Conservation (phyloP, 2,329 filamentous ascomycete species). For the Leptoxyphium fumago region DNA sequence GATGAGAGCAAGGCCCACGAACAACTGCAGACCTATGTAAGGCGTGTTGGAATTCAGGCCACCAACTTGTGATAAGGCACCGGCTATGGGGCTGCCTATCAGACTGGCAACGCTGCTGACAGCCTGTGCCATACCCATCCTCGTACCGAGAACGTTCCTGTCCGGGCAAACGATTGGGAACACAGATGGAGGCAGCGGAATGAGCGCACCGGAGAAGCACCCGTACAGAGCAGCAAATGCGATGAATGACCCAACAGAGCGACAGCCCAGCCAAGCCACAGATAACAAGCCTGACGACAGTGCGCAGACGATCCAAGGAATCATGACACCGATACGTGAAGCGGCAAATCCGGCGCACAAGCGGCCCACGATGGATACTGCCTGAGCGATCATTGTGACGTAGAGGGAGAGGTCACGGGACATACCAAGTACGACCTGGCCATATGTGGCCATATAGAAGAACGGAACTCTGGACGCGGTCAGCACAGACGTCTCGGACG, state of each 20-base stretch:
- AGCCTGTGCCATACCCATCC: slow-evolving; percentile 33
- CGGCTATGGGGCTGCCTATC: slow-evolving; percentile 32
- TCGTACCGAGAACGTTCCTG: slow-evolving; percentile 29
- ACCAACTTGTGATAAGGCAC: slow-evolving; percentile 20
- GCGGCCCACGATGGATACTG: slow-evolving; percentile 39
- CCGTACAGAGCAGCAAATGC: slow-evolving; percentile 31
- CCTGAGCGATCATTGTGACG: slow-evolving; percentile 43
- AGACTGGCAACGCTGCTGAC: slow-evolving; percentile 29
- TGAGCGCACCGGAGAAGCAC: slow-evolving; percentile 29
- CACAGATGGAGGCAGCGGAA: slow-evolving; percentile 30
- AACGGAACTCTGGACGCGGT: slow-evolving; percentile 15
- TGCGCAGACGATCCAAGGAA: slow-evolving; percentile 38
- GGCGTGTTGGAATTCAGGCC: slow-evolving; percentile 5
- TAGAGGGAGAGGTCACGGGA: slow-evolving; percentile 35
- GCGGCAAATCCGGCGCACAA: slow-evolving; percentile 38
- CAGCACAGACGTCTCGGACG: slow-evolving; percentile 5
- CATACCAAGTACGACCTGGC: slow-evolving; percentile 22
- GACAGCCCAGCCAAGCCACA: slow-evolving; percentile 43
- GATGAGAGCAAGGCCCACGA: slow-evolving; percentile 15
- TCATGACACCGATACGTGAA: slow-evolving; percentile 34
- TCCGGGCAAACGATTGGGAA: slow-evolving; percentile 32
- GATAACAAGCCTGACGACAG: slow-evolving; percentile 32
- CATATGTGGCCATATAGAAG: slow-evolving; percentile 28
- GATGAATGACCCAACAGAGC: slow-evolving; percentile 22
- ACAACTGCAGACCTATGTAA: slow-evolving; percentile 18